Percentiles rank a stretch among this genome's conserved stretches.
Evolutionary conservation across 2,329 filamentous ascomycete genomes (phyloP).

Genomic region (Aspergillus ustus): DNA sequence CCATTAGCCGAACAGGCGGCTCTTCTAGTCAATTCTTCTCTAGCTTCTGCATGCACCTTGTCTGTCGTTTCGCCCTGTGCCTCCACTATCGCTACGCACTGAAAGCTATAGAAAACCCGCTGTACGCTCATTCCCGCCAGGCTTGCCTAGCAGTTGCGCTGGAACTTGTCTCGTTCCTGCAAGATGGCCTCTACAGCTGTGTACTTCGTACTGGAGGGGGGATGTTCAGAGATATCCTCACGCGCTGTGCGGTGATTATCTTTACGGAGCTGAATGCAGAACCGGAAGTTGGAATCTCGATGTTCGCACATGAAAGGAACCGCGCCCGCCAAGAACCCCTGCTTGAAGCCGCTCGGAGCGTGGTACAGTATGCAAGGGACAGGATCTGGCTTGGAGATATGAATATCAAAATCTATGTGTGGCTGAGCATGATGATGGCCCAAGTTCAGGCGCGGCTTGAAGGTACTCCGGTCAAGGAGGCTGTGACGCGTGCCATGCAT

Average conservation of each 20-base stretch:
- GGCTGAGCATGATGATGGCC: conserved; percentile 31
- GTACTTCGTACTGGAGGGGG: conserved; percentile 33
- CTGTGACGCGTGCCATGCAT: not conserved
- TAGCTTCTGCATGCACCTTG: conserved; percentile 26
- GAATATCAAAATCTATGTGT: conserved; percentile 37
- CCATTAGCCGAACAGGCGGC: not conserved
- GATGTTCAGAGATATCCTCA: conserved; percentile 36
- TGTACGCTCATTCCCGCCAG: conserved; percentile 33
- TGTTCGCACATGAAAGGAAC: conserved; percentile 14
- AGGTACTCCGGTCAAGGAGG: conserved; percentile 9
- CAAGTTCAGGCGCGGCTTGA: conserved; percentile 26
- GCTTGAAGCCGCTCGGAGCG: conserved; percentile 24
- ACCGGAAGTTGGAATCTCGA: conserved; percentile 18
- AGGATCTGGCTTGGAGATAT: conserved; percentile 37
- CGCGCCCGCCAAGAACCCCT: conserved; percentile 20
- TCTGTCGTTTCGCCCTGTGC: conserved; percentile 27
- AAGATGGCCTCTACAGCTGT: conserved; percentile 29
- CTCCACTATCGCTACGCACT: conserved; percentile 32
- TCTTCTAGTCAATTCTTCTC: conserved; percentile 15
- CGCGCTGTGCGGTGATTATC: conserved; percentile 26
- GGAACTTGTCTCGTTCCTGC: conserved; percentile 31
- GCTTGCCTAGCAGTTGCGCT: conserved; percentile 32
- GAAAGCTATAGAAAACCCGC: conserved; percentile 26
- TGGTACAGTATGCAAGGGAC: conserved; percentile 29
- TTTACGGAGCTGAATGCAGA: conserved; percentile 26